phyloP scores from a whole-genome alignment of 2,329 filamentous ascomycete genomes.

The Verticillium tricorpus region DNA sequence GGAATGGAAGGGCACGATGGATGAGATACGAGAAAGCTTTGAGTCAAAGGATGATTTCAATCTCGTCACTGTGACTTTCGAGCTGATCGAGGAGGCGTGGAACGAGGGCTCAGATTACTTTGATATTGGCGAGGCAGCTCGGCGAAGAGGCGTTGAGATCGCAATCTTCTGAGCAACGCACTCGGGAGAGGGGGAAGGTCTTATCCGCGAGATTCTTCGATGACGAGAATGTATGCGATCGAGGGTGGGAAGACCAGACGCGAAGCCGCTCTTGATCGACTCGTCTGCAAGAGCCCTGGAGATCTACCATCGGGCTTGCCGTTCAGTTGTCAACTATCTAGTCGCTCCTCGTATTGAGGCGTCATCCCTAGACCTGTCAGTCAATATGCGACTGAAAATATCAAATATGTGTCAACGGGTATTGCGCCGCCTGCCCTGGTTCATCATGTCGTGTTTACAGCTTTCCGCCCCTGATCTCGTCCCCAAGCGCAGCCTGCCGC shows the following conservation, averaged over 20 bases:
- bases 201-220: too few species aligned
- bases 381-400: too few species aligned
- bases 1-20: conserved; percentile 12
- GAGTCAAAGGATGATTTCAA: conserved; percentile 4
- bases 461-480: conserved; percentile 25
- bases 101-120: conserved; percentile 7
- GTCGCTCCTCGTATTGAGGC: too few species aligned
- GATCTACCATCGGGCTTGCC: too few species aligned
- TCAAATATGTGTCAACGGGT: too few species aligned
- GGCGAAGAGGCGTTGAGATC: conserved; percentile 7
- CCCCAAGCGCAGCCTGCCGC: conserved; percentile 32
- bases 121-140: conserved; percentile 10
- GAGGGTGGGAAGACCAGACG: too few species aligned
- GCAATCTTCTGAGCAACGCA: conserved; percentile 6
- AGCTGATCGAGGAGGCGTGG: conserved; percentile 9
- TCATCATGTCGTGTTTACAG: neutral
- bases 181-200: too few species aligned
- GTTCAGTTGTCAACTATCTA: too few species aligned
- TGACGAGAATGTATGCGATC: too few species aligned
- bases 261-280: too few species aligned
- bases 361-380: too few species aligned
- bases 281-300: too few species aligned
- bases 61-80: conserved; percentile 1
- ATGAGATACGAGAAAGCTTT: conserved; percentile 5
- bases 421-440: conserved; percentile 3